A percentile compares a stretch with the other conserved stretches of the same genome.
Conservation (phyloP, 1,284 basidiomycete genomes). For the Tylopilus sp. region DNA sequence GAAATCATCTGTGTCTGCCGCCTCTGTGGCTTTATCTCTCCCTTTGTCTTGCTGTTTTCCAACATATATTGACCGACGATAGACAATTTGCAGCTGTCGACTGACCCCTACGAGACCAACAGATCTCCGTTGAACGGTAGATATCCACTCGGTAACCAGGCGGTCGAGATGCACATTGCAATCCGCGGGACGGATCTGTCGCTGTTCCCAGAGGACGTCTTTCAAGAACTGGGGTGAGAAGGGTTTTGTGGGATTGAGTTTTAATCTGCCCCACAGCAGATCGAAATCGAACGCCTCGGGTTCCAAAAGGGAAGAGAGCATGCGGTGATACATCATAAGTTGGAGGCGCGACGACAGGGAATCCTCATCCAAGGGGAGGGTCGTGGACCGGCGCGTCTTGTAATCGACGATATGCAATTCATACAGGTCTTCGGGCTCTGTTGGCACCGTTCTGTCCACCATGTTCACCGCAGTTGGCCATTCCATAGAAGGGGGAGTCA, state of each 20-base stretch:
- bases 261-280: constrained; percentile 51
- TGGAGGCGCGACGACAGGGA: constrained; percentile 67
- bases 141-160: constrained; percentile 33
- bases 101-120: constrained; percentile 18
- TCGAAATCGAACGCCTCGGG: constrained; percentile 50
- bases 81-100: constrained; percentile 28
- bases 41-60: constrained; percentile 2
- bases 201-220: constrained; percentile 42
- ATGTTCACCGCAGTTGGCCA: not conserved
- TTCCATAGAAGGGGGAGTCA: not conserved
- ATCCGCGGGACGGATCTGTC: constrained; percentile 35
- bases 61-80: constrained; percentile 21
- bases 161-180: constrained; percentile 28
- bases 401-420: constrained; percentile 64
- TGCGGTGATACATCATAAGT: constrained; percentile 79
- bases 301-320: constrained; percentile 55
- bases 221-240: constrained; percentile 58
- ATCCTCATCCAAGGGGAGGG: constrained; percentile 61
- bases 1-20: constrained; percentile 18
- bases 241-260: constrained; percentile 40
- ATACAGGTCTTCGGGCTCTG: constrained; percentile 18
- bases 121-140: constrained; percentile 21
- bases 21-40: constrained; percentile 1
- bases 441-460: not conserved
- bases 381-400: constrained; percentile 61